A percentile compares a stretch with the other conserved stretches of the same genome.
phyloP scores from a whole-genome alignment of 2,329 filamentous ascomycete species.

The Exserohilum rostratum region DNA sequence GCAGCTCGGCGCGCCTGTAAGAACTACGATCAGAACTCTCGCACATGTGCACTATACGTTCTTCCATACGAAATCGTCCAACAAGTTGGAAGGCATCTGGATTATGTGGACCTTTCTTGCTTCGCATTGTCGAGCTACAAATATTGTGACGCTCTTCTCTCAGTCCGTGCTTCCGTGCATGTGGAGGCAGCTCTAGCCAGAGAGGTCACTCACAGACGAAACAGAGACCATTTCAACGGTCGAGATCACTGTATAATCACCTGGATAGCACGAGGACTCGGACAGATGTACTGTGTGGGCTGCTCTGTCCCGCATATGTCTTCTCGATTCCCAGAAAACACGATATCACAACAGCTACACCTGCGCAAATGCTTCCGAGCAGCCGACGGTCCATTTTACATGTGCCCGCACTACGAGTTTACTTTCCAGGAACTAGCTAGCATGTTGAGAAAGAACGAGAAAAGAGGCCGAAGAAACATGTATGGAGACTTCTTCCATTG shows the following conservation, averaged over 20 bases:
- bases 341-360: not conserved
- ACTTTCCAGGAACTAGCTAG: not conserved
- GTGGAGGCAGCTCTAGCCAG: not conserved
- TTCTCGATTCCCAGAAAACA: not conserved
- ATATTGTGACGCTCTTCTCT: not conserved
- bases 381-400: not conserved
- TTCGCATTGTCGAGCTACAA: slow-evolving; percentile 1
- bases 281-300: not conserved
- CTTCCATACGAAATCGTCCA: slow-evolving; percentile 1
- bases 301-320: not conserved
- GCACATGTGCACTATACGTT: not conserved
- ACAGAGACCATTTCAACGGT: not conserved
- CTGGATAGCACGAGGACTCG: not conserved
- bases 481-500: not conserved
- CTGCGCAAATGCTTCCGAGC: not conserved
- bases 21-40: not conserved
- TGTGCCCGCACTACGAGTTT: not conserved
- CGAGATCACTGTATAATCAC: no score
- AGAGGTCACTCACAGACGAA: not conserved
- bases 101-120: not conserved
- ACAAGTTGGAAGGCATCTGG: not conserved
- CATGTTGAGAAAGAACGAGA: not conserved
- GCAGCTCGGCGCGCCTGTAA: not conserved
- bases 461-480: not conserved
- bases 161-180: no score